phyloP scores from a whole-genome alignment of 768 basidiomycete genomes.

The Leucosporidium scottii region DNA sequence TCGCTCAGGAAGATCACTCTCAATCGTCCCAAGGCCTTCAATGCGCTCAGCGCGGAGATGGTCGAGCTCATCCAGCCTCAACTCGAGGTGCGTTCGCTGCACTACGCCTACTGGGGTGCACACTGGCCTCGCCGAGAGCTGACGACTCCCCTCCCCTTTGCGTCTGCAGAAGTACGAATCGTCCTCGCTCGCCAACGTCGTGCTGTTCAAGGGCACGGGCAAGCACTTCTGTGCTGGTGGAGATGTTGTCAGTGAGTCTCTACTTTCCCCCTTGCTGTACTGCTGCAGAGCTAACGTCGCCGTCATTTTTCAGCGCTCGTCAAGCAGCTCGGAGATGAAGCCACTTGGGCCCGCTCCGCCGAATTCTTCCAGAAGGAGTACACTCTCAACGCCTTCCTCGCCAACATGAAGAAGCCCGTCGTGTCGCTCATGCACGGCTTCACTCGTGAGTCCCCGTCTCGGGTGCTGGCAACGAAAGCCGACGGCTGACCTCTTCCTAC shows the following conservation, averaged over 20 bases:
- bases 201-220: constrained; percentile 60
- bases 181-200: constrained; percentile 61
- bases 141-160: background rate
- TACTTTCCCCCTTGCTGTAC: background rate
- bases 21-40: constrained; percentile 71
- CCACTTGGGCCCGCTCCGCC: constrained; percentile 58
- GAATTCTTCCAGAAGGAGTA: constrained; percentile 85
- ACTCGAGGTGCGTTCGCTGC: constrained; percentile 54
- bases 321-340: constrained; percentile 41
- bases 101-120: background rate
- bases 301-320: constrained; percentile 11
- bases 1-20: constrained; percentile 59
- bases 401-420: constrained; percentile 62
- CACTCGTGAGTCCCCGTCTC: constrained; percentile 59
- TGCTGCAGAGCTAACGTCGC: background rate
- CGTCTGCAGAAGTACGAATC: constrained; percentile 57
- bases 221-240: constrained; percentile 92
- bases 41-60: constrained; percentile 76
- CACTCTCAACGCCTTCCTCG: constrained; percentile 29
- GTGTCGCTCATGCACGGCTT: constrained; percentile 82
- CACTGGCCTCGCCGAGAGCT: background rate
- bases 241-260: constrained; percentile 72
- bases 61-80: constrained; percentile 61
- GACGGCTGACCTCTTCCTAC: constrained; percentile 10
- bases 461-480: constrained; percentile 23